A percentile compares a stretch with the other conserved stretches of the same genome.
phyloP scores from a whole-genome alignment of 164 flowering plant genomes.

The Protea cynaroides region DNA sequence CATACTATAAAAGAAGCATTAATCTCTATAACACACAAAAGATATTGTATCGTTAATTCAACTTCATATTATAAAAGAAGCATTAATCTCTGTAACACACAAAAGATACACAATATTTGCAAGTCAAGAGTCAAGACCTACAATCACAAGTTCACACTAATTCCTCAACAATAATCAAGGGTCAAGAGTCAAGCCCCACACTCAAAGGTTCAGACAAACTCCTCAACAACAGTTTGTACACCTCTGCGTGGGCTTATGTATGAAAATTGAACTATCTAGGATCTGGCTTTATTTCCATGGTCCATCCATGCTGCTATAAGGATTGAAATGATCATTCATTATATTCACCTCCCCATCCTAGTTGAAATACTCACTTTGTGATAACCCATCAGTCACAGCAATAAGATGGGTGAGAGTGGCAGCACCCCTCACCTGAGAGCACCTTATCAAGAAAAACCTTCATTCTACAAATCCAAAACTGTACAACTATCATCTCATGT shows the following conservation, averaged over 20 bases:
- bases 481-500: constrained; percentile 7
- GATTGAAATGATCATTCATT: no score
- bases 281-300: no score
- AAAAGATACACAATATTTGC: background rate
- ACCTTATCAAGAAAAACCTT: background rate
- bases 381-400: background rate
- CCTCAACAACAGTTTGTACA: background rate
- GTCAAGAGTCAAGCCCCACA: background rate
- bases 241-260: no score
- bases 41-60: no score
- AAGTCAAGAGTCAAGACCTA: background rate
- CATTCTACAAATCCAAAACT: background rate
- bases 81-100: background rate
- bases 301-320: no score
- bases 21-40: background rate
- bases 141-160: background rate
- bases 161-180: background rate
- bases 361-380: no score
- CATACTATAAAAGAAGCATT: no score
- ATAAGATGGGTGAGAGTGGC: constrained; percentile 8
- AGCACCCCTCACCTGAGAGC: background rate
- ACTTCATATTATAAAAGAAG: no score
- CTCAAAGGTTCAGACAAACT: background rate
- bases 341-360: no score
- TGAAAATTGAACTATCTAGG: no score